Evolutionary conservation across 371 early-diverging fungal species (phyloP).

Genomic region (Parasitella parasitica): DNA sequence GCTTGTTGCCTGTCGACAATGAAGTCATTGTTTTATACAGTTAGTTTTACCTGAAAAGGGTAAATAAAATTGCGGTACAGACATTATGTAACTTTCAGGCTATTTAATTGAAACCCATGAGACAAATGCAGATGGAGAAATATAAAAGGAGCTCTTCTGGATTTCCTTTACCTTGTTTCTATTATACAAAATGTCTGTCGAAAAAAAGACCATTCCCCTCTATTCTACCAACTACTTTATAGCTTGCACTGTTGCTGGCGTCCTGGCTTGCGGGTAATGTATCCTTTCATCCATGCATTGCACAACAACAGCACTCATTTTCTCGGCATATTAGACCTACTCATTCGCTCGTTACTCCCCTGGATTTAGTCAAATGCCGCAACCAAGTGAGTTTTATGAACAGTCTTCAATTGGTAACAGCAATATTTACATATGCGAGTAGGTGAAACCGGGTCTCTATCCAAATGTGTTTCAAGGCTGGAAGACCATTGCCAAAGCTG

Average conservation of each 20-base stretch:
- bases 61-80: constrained; percentile 2
- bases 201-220: constrained; percentile 19
- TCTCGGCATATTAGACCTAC: constrained; percentile 51
- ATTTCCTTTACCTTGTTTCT: neutral
- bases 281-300: neutral
- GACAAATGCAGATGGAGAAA: neutral
- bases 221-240: constrained; percentile 46
- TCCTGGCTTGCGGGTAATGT: constrained; percentile 56
- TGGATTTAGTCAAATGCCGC: constrained; percentile 75
- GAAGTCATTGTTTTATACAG: neutral
- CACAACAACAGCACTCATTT: neutral
- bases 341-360: constrained; percentile 68
- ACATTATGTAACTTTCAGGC: neutral
- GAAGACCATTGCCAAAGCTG: constrained; percentile 59
- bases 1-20: too few relatives aligned
- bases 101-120: constrained; percentile 2
- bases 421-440: neutral
- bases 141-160: neutral
- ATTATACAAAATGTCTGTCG: neutral
- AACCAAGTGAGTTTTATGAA: constrained; percentile 44
- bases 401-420: too few relatives aligned
- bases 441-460: constrained; percentile 66
- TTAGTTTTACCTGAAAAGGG: constrained; percentile 1
- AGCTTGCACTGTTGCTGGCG: constrained; percentile 64
- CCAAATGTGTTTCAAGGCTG: constrained; percentile 69